Base-by-base conservation (phyloP, 495 filamentous ascomycete genomes). In the Pyrenula massariospora region DNA sequence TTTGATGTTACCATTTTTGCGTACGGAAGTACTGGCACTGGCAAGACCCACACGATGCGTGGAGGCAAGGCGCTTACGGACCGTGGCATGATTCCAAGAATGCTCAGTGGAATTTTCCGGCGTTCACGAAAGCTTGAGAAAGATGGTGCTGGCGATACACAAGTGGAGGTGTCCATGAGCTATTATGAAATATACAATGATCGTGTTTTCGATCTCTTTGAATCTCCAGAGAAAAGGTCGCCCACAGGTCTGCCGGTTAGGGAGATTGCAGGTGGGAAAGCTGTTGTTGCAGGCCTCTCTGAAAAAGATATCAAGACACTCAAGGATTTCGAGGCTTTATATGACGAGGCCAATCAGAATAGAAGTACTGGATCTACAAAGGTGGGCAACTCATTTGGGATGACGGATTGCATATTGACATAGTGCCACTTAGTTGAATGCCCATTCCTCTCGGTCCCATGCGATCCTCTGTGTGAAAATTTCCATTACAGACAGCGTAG, bases 171-270 rank as follows among this genome's bases (percentile, higher is more conserved):
- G 10, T 77, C 83, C 12, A 81, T 98, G 63, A 92, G 87, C 47
- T 98, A 98, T 71, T 98, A 96, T 71, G 93, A 98, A 64, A 97
- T 98, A 54, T 98, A 98, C 72, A 96, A 96, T 66, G 88, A 93
- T 69, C 90, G 89, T 67, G 91, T 98, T 3, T 96, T 84, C 63
- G 93, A 98, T 66, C 72, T 98, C 24, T 92, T 98, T 57, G 88
- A 95, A 66, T 70, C 91, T 0, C 88, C 89, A 1, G 91, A 96
- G 64, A 95, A 91, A 71, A 84, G 93, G 12, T 92, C 90, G 0
- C 69, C 86, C 1, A 81, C 91, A 0, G 93, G 93, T 0, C 73
- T 98, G 36, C 88, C 89, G 2, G 78, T 98, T 1, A 81, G 93
- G n/a, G 90, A 97, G 59, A 83, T 85, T 57, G 86, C 89, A 60